Evolutionary conservation across 73 alveolate genomes (phyloP), one percentile per base, ranked within the genome.

Genomic region (Blepharisma stoltei): DNA sequence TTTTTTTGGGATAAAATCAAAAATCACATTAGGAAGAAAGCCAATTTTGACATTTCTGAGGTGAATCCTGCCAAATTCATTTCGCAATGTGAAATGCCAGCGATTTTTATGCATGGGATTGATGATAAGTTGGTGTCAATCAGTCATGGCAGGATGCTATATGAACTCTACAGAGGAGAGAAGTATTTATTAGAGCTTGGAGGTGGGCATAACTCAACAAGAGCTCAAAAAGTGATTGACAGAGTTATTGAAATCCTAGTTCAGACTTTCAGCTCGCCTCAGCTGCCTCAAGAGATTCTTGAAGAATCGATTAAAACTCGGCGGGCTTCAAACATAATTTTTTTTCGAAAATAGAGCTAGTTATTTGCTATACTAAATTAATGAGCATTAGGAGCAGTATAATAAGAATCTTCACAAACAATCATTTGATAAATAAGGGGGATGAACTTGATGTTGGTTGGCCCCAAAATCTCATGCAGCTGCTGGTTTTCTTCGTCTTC

Each of bases 381-480:
- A 32, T 32, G 41, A 32, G 41, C 41, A 32, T 32, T 32, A 50
- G 65, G 21, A 50, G 73, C 14, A 49, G 85, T 78, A 81, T 92
- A 94, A 87, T 86, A 92, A 18, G 92, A 49, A 52, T 94, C 99
- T 80, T 94, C 99, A 78, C 97, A 94, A 38, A 92, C 98, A 23
- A 94, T 93, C 80, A 94, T 86, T 75, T 94, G 92, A 73, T 85
- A 78, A 67, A 94, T 91, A 60, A 94, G 88, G n/a, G 95, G 80
- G 67, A 84, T 54, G 79, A 82, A 88, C 50, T 78, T 80, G 78
- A 70, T 77, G 68, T 79, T 89, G 76, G 88, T 69, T 14, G 75
- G 65, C 18, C 91, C 95, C 48, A 90, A 78, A 70, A 85, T 87
- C 6, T 67, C 71, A 48, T 90, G 85, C 20, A 86, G 73, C 50